A percentile compares a stretch with the other conserved stretches of the same genome.
Evolutionary conservation across 805 yeast genomes (phyloP).

Genomic region (Candida sphagnicola): DNA sequence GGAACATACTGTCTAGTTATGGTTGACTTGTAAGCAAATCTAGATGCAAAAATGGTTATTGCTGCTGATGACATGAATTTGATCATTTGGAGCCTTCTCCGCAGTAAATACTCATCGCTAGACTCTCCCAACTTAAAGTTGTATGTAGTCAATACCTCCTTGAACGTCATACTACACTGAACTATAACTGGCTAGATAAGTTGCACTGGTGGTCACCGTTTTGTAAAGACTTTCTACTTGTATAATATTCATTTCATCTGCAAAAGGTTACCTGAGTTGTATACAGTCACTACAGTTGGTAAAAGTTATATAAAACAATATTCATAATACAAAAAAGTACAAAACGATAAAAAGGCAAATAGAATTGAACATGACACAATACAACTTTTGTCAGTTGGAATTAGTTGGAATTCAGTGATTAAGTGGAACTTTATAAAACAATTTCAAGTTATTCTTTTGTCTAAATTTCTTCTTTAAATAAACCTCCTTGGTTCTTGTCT

Average conservation of each 20-base stretch:
- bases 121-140: conserved; percentile 32
- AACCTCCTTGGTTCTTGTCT: conserved; percentile 29
- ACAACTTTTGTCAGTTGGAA: neutral
- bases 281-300: neutral
- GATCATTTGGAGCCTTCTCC: conserved; percentile 70
- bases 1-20: conserved; percentile 72
- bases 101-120: conserved; percentile 48
- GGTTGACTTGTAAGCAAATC: conserved; percentile 74
- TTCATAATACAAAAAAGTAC: conserved; percentile 2
- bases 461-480: conserved; percentile 41
- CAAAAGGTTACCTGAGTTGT: neutral
- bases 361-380: neutral
- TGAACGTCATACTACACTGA: conserved; percentile 1
- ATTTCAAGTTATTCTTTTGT: neutral
- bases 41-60: conserved; percentile 64
- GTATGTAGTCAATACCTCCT: neutral
- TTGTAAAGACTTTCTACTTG: too few species aligned
- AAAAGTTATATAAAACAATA: neutral
- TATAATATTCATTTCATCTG: too few species aligned
- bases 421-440: conserved; percentile 1
- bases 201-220: too few species aligned
- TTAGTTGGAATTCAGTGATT: neutral
- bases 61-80: conserved; percentile 70
- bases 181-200: too few species aligned
- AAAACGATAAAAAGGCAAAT: conserved; percentile 2